Conservation (phyloP, 176 grass and related monocot genomes). For the Miscanthus lutarioriparius region DNA sequence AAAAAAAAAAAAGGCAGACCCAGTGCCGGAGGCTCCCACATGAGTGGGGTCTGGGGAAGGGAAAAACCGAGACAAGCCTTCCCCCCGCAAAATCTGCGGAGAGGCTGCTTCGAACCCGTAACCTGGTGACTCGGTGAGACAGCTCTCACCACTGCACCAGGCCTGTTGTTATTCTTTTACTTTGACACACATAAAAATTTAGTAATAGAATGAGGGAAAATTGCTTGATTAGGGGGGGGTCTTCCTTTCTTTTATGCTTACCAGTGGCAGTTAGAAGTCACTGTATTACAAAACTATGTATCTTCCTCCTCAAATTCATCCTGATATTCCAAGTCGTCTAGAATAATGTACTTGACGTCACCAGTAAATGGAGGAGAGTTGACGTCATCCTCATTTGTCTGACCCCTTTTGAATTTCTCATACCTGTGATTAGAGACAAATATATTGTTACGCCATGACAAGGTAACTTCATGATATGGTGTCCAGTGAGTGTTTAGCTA, state of each 20-base stretch:
- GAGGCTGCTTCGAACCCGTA: too few relatives aligned
- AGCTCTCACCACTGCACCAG: too few relatives aligned
- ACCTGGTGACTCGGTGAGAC: too few relatives aligned
- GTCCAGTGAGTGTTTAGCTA: not conserved
- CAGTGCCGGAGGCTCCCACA: too few relatives aligned
- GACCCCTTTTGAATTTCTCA: constrained; percentile 80
- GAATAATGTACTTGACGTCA: constrained; percentile 87
- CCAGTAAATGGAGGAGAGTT: constrained; percentile 56
- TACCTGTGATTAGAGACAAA: constrained; percentile 60
- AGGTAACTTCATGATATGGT: not conserved
- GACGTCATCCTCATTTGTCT: constrained; percentile 45
- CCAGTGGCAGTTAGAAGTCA: constrained; percentile 48
- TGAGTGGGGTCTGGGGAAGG: too few relatives aligned
- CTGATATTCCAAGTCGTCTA: constrained; percentile 84
- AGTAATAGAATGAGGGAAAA: not conserved
- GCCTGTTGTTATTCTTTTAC: not conserved
- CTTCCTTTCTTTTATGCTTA: constrained; percentile 31
- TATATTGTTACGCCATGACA: constrained; percentile 31
- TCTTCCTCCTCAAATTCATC: constrained; percentile 58
- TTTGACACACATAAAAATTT: not conserved
- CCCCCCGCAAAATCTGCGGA: too few relatives aligned
- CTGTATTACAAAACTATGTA: constrained; percentile 39
- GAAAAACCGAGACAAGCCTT: too few relatives aligned
- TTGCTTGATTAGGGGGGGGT: not conserved
- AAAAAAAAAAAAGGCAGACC: too few relatives aligned